Evolutionary conservation across 1,284 basidiomycete species (phyloP).

Genomic region (Melampsora larici-populina): DNA sequence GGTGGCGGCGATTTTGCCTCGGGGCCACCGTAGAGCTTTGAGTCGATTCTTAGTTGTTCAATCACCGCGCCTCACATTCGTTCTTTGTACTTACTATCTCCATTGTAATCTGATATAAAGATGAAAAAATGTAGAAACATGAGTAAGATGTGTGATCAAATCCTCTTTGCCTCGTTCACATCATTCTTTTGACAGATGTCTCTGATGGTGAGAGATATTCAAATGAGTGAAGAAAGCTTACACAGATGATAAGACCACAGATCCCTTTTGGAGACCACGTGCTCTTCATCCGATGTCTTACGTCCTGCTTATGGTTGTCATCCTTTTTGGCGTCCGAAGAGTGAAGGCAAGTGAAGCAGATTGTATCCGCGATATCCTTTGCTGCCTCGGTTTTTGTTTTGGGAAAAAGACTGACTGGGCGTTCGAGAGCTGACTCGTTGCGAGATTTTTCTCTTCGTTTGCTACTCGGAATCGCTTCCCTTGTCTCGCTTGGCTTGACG

Average conservation of each 20-base stretch:
- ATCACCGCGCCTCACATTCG: too few relatives aligned
- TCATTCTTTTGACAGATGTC: too few relatives aligned
- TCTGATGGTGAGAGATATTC: background rate
- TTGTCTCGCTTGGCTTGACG: background rate
- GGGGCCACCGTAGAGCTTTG: too few relatives aligned
- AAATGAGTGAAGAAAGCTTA: background rate
- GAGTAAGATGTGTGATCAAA: background rate
- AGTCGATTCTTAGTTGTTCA: too few relatives aligned
- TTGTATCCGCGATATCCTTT: too few relatives aligned
- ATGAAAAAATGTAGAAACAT: background rate
- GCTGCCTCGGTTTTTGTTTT: too few relatives aligned
- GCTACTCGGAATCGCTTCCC: background rate
- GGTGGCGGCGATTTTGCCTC: too few relatives aligned
- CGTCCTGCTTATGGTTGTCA: background rate
- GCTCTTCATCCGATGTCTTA: background rate
- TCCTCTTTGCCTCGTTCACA: too few relatives aligned
- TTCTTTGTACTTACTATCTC: conserved; percentile 26
- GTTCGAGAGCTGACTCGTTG: background rate
- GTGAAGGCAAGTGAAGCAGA: too few relatives aligned
- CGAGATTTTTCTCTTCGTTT: background rate
- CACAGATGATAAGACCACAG: conserved; percentile 43
- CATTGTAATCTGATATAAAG: conserved; percentile 37
- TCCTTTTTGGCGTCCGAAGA: background rate
- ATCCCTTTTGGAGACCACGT: conserved; percentile 11
- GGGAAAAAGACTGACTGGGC: background rate